A percentile compares a stretch with the other conserved stretches of the same genome.
These are phyloP conservation scores for Gelatoporia subvermispora DNA, from an alignment of 768 basidiomycete genomes.

Conservation along the genomic window DNA sequence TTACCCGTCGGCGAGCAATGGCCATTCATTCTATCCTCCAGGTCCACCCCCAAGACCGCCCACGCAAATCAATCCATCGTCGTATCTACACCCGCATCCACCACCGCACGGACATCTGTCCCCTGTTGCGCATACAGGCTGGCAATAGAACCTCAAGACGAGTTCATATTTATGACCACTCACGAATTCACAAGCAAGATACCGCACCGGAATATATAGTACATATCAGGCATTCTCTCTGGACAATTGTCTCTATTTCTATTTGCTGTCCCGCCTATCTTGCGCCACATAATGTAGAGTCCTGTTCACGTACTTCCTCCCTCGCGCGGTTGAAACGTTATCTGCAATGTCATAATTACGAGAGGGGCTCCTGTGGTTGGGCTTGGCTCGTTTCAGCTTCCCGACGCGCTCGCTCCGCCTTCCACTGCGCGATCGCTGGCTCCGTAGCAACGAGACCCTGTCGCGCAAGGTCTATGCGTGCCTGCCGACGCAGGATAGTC, in stretches of 20 bases:
- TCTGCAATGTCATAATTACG: background rate
- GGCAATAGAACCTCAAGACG: background rate
- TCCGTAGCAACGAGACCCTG: slow-evolving; percentile 78
- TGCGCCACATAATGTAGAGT: background rate
- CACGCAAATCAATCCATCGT: slow-evolving; percentile 11
- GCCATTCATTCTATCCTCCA: slow-evolving; percentile 20
- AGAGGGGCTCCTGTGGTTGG: background rate
- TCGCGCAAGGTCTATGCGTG: slow-evolving; percentile 67
- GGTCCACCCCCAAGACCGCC: slow-evolving; percentile 26
- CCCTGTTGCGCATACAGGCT: background rate
- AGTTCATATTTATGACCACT: slow-evolving; percentile 1
- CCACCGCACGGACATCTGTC: slow-evolving; percentile 14
- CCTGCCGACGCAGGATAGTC: slow-evolving; percentile 64
- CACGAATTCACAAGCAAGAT: no score
- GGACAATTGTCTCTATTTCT: no score
- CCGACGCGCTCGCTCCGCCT: slow-evolving; percentile 31
- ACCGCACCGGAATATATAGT: no score
- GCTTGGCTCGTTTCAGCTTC: background rate
- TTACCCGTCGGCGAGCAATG: slow-evolving; percentile 2
- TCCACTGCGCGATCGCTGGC: slow-evolving; percentile 81
- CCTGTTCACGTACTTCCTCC: slow-evolving; percentile 1
- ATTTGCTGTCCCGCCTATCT: no score
- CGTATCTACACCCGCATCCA: slow-evolving; percentile 9
- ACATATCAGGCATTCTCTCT: no score
- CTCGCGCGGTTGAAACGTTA: background rate